Base-by-base conservation (phyloP, 495 filamentous ascomycete species). In the Ramalina intermedia region DNA sequence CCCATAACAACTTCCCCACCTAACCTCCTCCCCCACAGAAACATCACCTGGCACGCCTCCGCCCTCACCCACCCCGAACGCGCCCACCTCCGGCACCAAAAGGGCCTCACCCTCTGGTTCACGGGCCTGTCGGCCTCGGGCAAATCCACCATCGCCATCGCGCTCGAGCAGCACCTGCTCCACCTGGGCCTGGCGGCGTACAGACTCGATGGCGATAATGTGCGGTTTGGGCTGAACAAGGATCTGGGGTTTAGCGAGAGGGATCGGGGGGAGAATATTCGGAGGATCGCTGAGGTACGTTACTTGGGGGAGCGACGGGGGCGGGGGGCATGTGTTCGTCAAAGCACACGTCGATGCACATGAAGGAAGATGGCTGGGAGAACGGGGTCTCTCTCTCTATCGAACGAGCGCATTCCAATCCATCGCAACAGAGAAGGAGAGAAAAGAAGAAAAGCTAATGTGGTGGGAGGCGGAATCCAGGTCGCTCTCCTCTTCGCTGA, bases 401-500 rank as follows among this genome's bases (percentile, higher is more conserved):
- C 18, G 18, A 20, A 20, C 18, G 18, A 20, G 18, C 18, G 18
- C 18, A 20, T 20, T 20, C 2, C 18, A 1, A 20, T 20, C 18
- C 1, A 20, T 20, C 18, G 18, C 18, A 20, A 20, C 18, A 20
- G n/a, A 20, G 18, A 20, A 20, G 18, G 18, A 20, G n/a, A n/a
- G n/a, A 20, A 20, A 20, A 20, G 18, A 20, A 20, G 29, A 0
- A 33, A 9, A 33, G 29, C 29, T 33, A 11, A 24, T n/a, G 6
- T 12, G 11, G 3, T 3, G 3, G 27, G 27, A 7, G 27, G 12
- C 0, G 8, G 27, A 23, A 18, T 18, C 45, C 51, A 84, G 81
- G 90, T 98, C 11, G 87, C 91, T 14, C 94, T 93, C 65, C 79
- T 98, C 41, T 96, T 98, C 65, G 88, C 91, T 47, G 91, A 98